Evolutionary conservation across 495 filamentous ascomycete genomes (phyloP).

Genomic region (Amniculicola lignicola): DNA sequence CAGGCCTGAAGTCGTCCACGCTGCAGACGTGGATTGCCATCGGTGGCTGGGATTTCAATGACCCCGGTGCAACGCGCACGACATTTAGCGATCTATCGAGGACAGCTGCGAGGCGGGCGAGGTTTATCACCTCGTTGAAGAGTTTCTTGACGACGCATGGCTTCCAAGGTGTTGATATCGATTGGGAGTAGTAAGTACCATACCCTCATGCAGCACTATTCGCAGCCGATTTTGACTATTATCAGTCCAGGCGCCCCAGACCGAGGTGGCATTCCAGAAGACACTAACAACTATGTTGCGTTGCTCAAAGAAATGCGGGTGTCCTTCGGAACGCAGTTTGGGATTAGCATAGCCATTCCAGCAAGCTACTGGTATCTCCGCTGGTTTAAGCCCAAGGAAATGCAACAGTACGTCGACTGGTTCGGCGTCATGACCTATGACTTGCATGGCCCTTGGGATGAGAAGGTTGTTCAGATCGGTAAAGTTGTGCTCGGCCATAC

Average conservation of each 20-base stretch:
- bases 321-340: conserved; percentile 39
- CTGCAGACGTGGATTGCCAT: no score
- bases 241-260: conserved; percentile 34
- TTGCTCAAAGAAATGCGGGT: conserved; percentile 47
- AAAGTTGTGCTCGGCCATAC: conserved; percentile 39
- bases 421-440: conserved; percentile 54
- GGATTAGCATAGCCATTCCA: conserved; percentile 44
- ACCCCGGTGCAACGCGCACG: background rate
- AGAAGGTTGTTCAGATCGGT: conserved; percentile 25
- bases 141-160: conserved; percentile 48
- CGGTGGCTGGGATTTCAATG: conserved; percentile 14
- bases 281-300: conserved; percentile 45
- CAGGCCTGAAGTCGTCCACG: no score
- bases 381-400: conserved; percentile 44
- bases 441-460: conserved; percentile 43
- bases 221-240: conserved; percentile 57
- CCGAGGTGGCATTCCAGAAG: conserved; percentile 42
- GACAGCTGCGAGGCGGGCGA: conserved; percentile 33
- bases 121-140: conserved; percentile 46
- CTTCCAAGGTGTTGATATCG: conserved; percentile 57
- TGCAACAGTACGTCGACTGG: conserved; percentile 48
- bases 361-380: conserved; percentile 46
- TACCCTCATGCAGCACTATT: background rate
- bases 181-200: conserved; percentile 50
- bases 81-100: background rate